phyloP scores from a whole-genome alignment of 257 asterid genomes.

The Solanum sitiens region DNA sequence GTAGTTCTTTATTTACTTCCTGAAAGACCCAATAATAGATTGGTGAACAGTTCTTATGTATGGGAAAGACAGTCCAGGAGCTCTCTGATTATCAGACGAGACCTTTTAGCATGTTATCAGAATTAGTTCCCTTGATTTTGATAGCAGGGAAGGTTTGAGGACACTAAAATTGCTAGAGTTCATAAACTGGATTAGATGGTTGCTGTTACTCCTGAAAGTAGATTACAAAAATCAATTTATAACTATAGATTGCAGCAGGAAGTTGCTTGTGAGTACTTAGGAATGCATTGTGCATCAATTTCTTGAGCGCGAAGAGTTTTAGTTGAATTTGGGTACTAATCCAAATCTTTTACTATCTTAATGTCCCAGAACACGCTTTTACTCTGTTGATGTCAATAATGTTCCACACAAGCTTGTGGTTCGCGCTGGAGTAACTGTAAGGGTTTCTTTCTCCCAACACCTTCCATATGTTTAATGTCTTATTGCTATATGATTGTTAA shows the following conservation, averaged over 20 bases:
- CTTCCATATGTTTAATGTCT: not conserved
- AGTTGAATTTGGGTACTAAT: not conserved
- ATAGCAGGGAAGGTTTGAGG: not conserved
- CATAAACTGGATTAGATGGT: not conserved
- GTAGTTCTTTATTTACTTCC: not conserved
- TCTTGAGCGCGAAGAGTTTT: not conserved
- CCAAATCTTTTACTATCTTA: not conserved
- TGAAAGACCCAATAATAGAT: not conserved
- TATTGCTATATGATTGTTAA: not conserved
- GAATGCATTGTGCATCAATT: not conserved
- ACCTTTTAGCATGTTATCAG: not conserved
- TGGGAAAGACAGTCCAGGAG: not conserved
- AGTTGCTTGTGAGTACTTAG: not conserved
- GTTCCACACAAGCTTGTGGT: slow-evolving; percentile 78
- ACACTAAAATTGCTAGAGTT: not conserved
- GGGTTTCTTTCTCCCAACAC: slow-evolving; percentile 12
- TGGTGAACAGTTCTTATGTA: not conserved
- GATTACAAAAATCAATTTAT: not conserved
- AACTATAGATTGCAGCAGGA: not conserved
- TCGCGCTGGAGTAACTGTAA: slow-evolving; percentile 85
- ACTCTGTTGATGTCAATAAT: slow-evolving; percentile 66
- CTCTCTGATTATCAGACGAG: not conserved
- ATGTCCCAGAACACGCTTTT: slow-evolving; percentile 61
- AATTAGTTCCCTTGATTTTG: not conserved
- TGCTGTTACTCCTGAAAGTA: not conserved